phyloP scores from a whole-genome alignment of 2,329 filamentous ascomycete species.

The Pyricularia grisea region DNA sequence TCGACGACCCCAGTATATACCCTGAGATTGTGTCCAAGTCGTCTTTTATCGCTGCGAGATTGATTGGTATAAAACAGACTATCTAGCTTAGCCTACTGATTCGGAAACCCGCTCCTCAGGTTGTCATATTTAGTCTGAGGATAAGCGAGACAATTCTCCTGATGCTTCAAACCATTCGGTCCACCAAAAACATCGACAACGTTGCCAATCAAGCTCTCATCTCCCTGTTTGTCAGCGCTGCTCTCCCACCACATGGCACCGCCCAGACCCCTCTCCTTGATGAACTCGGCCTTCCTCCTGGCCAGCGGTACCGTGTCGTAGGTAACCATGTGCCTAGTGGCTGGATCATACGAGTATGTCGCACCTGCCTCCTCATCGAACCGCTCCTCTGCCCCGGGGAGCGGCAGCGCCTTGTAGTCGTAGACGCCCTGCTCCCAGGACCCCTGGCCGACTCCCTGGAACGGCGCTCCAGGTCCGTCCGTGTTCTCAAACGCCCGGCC shows the following conservation, averaged over 20 bases:
- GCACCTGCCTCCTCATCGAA: conserved; percentile 57
- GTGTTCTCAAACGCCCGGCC: conserved; percentile 78
- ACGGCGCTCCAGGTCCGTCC: conserved; percentile 60
- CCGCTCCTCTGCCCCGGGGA: conserved; percentile 52
- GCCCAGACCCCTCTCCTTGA: conserved; percentile 58
- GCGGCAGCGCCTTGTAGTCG: conserved; percentile 81
- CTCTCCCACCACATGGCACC: conserved; percentile 99
- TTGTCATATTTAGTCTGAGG: conserved; percentile 65
- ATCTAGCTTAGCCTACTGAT: background rate
- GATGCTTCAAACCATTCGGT: conserved; percentile 34
- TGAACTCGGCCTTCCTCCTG: conserved; percentile 60
- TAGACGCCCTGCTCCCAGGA: conserved; percentile 79
- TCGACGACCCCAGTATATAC: no score
- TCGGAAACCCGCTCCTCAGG: conserved; percentile 46
- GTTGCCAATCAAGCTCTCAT: conserved; percentile 58
- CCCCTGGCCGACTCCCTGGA: conserved; percentile 64
- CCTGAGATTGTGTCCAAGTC: no score
- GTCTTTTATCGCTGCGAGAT: background rate
- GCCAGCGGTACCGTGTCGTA: conserved; percentile 69
- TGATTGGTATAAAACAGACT: background rate
- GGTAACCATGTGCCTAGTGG: conserved; percentile 57
- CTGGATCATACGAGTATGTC: conserved; percentile 66
- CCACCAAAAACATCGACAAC: conserved; percentile 53
- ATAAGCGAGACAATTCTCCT: conserved; percentile 51
- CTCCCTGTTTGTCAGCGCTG: conserved; percentile 61